Conservation (phyloP, 495 filamentous ascomycete species). For the Coniosporium apollinis region DNA sequence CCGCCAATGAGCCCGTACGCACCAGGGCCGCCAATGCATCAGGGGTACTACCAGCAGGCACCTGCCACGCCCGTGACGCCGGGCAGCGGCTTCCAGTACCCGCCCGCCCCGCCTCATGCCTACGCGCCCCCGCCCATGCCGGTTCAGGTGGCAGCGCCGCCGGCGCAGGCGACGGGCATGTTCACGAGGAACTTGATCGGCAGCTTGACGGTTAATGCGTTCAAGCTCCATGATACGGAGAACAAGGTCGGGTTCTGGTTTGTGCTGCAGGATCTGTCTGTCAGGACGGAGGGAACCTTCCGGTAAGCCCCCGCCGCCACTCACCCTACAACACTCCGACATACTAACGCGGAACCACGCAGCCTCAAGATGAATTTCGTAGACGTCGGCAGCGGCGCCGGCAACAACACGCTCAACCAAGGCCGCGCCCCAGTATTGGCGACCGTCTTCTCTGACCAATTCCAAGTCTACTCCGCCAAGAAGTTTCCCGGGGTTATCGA, state of each 20-base stretch:
- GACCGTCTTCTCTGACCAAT: slow-evolving; percentile 70
- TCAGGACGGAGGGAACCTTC: slow-evolving; percentile 81
- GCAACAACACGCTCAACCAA: slow-evolving; percentile 42
- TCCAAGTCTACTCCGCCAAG: slow-evolving; percentile 92
- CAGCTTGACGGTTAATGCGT: slow-evolving; percentile 78
- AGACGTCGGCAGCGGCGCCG: slow-evolving; percentile 47
- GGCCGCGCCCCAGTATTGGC: slow-evolving; percentile 74
- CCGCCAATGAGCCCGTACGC: slow-evolving; percentile 2
- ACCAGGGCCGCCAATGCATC: not conserved
- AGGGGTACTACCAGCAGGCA: slow-evolving; percentile 1
- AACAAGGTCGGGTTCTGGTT: slow-evolving; percentile 93
- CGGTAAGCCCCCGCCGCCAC: slow-evolving; percentile 37
- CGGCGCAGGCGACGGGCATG: slow-evolving; percentile 54
- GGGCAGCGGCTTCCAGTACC: not conserved
- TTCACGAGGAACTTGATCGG: slow-evolving; percentile 94
- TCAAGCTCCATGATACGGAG: slow-evolving; percentile 63
- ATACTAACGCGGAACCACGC: slow-evolving; percentile 9
- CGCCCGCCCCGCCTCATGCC: not conserved
- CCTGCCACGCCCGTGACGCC: slow-evolving; percentile 1
- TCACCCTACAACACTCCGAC: slow-evolving; percentile 2
- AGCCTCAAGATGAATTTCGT: slow-evolving; percentile 69
- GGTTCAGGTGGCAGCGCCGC: slow-evolving; percentile 13
- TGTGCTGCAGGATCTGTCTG: slow-evolving; percentile 86
- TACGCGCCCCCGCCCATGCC: slow-evolving; percentile 2
- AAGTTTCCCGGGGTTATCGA: slow-evolving; percentile 97